Base-by-base conservation (phyloP, 169 alveolate species). In the Plasmodium relictum region DNA sequence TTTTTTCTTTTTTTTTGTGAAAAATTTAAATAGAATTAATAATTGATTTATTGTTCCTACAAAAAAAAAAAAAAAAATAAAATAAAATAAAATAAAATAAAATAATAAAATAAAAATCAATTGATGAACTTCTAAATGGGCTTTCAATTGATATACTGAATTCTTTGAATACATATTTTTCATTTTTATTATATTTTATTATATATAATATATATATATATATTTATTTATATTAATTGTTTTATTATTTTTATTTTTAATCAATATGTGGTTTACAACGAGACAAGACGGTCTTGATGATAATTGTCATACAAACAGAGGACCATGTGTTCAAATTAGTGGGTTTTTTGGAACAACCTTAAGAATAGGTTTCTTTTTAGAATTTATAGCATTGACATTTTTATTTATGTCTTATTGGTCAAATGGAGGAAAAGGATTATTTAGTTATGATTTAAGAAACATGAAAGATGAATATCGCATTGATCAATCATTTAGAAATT, bases 231-330 rank as follows among this genome's bases (percentile, higher is more conserved):
- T n/a, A 39, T 44, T 31, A 42, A 42, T 3, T 41, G 63, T 45
- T 70, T 45, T 20, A 18, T 50, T 12, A n/a, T n/a, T 20, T 18
- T 20, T 31, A 31, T 39, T 16, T 50, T 74, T 26, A 20, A 24
- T 83, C 66, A 88, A 70, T 74, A 96, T 96, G 97, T 96, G 97
- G 97, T 92, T 93, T 74, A 89, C 98, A 12, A 95, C 98, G n/a
- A 92, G 98, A 78, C 96, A 93, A 95, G 98, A 96, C 80, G 97
- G 96, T 16, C 92, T 96, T 44, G 98, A 96, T 78, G 98, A 95
- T 88, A 95, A 95, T 22, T 91, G 95, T 74, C 97, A 95, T 45
- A 93, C 97, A 24, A 94, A 92, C 74, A 92, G 98, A 88, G 97
- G 97, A 45, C 98, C 98, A 52, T 95, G 96, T 69, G 92, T 96